Percentiles rank a stretch among this genome's conserved stretches.
phyloP scores from a whole-genome alignment of 306 rosid genomes.

The Rosa multiflora region DNA sequence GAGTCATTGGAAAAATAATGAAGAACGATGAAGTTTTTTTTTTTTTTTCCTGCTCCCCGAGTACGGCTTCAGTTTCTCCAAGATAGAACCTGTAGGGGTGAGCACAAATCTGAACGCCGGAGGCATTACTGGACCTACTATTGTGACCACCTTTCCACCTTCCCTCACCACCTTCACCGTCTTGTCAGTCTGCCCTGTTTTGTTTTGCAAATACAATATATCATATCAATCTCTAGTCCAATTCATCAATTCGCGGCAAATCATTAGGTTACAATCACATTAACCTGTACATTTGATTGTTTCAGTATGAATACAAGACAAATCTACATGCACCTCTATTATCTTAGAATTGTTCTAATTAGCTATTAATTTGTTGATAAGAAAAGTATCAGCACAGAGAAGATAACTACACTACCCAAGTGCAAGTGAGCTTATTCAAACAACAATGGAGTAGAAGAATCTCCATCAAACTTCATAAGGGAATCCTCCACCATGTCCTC shows the following conservation, averaged over 20 bases:
- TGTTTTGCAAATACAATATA: background rate
- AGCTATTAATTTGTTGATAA: too few relatives aligned
- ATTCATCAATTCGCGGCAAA: background rate
- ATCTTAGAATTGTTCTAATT: background rate
- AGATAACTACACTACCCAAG: too few relatives aligned
- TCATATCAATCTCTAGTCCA: background rate
- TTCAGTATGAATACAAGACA: background rate
- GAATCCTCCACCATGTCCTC: constrained; percentile 99
- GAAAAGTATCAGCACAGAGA: too few relatives aligned
- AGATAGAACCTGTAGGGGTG: constrained; percentile 40
- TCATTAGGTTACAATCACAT: background rate
- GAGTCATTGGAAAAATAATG: too few relatives aligned
- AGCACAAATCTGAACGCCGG: constrained; percentile 32
- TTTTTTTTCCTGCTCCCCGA: constrained; percentile 52
- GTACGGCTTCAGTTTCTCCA: constrained; percentile 60
- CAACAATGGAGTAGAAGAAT: too few relatives aligned
- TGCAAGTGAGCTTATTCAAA: too few relatives aligned
- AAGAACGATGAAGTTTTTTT: too few relatives aligned
- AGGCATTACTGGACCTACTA: constrained; percentile 34
- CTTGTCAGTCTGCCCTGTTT: constrained; percentile 46
- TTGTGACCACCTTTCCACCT: constrained; percentile 60
- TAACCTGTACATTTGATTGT: background rate
- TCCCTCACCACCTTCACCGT: constrained; percentile 59
- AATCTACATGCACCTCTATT: background rate
- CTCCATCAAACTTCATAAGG: constrained; percentile 58